Evolutionary conservation across 2,329 filamentous ascomycete species (phyloP).

Genomic region (Penicillium sp.): DNA sequence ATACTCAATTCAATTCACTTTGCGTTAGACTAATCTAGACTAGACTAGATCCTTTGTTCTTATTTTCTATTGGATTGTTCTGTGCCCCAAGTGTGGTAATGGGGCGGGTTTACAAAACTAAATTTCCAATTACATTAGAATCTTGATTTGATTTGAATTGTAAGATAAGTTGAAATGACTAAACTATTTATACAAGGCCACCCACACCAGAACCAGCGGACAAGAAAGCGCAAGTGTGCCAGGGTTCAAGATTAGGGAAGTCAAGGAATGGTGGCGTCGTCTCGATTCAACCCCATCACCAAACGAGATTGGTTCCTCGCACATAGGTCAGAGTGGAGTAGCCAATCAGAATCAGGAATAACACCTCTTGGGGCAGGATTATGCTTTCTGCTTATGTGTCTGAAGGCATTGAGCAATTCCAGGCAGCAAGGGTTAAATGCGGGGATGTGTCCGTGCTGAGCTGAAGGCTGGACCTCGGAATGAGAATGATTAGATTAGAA

Average conservation of each 20-base stretch:
- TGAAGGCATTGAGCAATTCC: not conserved
- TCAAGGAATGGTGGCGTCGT: not conserved
- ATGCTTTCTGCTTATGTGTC: not conserved
- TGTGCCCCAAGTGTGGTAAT: not conserved
- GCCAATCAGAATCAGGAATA: not conserved
- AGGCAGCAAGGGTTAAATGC: slow-evolving; percentile 17
- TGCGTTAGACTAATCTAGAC: too few species aligned
- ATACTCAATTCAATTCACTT: too few species aligned
- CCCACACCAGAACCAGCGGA: not conserved
- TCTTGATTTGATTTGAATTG: not conserved
- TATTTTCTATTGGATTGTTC: too few species aligned
- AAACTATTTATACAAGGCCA: not conserved
- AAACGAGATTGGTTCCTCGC: not conserved
- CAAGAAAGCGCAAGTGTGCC: not conserved
- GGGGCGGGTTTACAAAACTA: not conserved
- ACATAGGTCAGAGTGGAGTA: not conserved
- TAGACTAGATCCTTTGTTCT: too few species aligned
- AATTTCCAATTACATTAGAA: not conserved
- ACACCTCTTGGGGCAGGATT: not conserved
- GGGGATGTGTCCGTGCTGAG: not conserved
- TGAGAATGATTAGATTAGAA: not conserved
- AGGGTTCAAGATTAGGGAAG: not conserved
- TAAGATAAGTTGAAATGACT: not conserved
- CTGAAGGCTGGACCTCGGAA: not conserved
- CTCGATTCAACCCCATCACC: not conserved